Evolutionary conservation across 1,284 basidiomycete species (phyloP).

Genomic region (Ganoderma lingzhi): DNA sequence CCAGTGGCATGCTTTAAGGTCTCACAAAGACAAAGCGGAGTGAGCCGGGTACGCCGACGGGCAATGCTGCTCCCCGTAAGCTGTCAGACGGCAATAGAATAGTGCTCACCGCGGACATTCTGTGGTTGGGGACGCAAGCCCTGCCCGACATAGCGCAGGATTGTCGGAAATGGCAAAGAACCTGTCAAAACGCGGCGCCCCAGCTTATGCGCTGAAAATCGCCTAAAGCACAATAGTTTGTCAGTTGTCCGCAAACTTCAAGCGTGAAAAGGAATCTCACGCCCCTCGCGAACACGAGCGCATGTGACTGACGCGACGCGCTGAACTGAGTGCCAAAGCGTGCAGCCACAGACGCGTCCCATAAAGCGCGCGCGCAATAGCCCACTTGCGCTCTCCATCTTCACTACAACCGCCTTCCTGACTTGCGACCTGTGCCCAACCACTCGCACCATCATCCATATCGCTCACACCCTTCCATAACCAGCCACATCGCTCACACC

Average conservation of each 20-base stretch:
- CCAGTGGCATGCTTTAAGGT: background rate
- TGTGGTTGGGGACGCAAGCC: too few relatives aligned
- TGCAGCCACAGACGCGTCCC: constrained; percentile 3
- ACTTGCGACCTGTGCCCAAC: background rate
- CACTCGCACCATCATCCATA: background rate
- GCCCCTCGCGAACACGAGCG: constrained; percentile 1
- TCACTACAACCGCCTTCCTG: background rate
- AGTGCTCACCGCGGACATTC: too few relatives aligned
- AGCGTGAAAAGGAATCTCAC: background rate
- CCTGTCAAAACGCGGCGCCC: background rate
- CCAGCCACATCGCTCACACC: background rate
- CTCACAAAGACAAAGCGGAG: too few relatives aligned
- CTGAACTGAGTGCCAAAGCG: background rate
- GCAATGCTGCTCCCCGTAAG: too few relatives aligned
- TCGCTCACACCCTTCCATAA: background rate
- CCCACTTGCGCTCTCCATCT: background rate
- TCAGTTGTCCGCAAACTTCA: background rate
- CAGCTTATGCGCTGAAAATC: background rate
- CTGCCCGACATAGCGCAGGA: too few relatives aligned
- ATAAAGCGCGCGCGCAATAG: background rate
- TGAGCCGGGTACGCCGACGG: too few relatives aligned
- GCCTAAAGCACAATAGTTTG: background rate
- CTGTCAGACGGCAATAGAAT: too few relatives aligned
- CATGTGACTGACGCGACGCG: background rate
- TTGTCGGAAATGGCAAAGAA: too few relatives aligned